Conservation (phyloP, 768 basidiomycete species). For the Lentinula aciculospora region DNA sequence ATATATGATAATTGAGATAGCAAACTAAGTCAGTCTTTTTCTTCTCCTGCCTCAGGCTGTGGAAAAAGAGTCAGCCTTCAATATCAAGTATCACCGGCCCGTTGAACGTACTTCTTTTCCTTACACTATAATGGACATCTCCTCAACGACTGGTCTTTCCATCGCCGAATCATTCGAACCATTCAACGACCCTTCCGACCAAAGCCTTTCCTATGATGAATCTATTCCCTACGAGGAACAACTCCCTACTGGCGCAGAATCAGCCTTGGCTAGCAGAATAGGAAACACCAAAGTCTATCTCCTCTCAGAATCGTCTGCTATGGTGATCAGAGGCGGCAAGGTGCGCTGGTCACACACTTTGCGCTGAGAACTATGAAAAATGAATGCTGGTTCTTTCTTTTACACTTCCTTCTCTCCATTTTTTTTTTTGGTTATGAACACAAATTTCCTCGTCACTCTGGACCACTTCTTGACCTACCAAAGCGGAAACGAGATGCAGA, state of each 20-base stretch:
- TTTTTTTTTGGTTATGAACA: background rate
- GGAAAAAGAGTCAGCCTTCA: no score
- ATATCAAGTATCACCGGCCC: no score
- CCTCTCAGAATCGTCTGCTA: constrained; percentile 57
- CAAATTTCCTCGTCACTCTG: background rate
- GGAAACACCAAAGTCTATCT: constrained; percentile 72
- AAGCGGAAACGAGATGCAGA: constrained; percentile 24
- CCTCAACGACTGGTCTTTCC: constrained; percentile 18
- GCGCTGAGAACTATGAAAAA: constrained; percentile 38
- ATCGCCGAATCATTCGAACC: constrained; percentile 24
- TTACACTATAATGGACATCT: constrained; percentile 41
- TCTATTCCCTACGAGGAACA: constrained; percentile 57
- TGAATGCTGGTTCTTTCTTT: constrained; percentile 23
- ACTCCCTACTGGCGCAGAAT: constrained; percentile 27
- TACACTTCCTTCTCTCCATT: constrained; percentile 6
- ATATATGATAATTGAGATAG: no score
- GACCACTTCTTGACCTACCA: constrained; percentile 14
- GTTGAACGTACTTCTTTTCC: background rate
- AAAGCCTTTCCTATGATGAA: constrained; percentile 9
- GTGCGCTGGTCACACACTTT: constrained; percentile 52
- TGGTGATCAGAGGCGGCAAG: constrained; percentile 59
- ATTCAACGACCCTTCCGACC: constrained; percentile 3
- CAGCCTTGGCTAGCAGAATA: constrained; percentile 59
- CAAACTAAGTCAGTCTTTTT: no score
- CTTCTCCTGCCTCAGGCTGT: no score